These are phyloP conservation scores for Oryza australiensis DNA, from an alignment of 176 grass and related monocot genomes.

Conservation along the genomic window DNA sequence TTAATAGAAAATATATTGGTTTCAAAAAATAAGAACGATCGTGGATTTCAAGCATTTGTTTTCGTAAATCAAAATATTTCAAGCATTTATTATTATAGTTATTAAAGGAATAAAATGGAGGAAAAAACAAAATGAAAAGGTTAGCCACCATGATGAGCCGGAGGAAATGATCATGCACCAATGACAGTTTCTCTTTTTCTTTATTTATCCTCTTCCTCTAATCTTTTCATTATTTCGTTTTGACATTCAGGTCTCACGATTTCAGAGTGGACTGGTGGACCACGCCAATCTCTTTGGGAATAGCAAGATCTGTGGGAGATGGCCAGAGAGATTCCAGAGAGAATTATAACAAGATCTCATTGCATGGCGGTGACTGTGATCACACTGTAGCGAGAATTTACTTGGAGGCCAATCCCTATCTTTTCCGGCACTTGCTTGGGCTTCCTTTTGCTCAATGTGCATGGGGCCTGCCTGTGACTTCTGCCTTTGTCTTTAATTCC, in stretches of 20 bases:
- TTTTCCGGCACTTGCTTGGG: background rate
- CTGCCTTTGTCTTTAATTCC: background rate
- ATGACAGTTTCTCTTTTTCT: conserved; percentile 17
- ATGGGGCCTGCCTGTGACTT: background rate
- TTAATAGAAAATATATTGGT: background rate
- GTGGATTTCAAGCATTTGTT: background rate
- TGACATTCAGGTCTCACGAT: background rate
- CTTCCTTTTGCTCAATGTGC: background rate
- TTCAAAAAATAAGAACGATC: background rate
- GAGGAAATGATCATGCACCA: conserved; percentile 27
- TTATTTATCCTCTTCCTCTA: background rate
- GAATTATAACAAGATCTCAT: background rate
- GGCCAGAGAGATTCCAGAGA: background rate
- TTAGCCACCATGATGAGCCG: background rate
- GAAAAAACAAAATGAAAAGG: background rate
- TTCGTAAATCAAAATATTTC: background rate
- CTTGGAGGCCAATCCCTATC: background rate
- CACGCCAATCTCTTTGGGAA: background rate
- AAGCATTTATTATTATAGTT: background rate
- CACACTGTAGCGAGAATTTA: background rate
- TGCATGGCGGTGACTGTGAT: too few relatives aligned
- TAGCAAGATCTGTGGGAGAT: background rate
- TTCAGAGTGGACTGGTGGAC: conserved; percentile 3
- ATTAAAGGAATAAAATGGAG: background rate
- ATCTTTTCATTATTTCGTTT: background rate